A percentile compares a stretch with the other conserved stretches of the same genome.
Evolutionary conservation across 305 asterid genomes (phyloP).

Genomic region (Solanum chacoense): DNA sequence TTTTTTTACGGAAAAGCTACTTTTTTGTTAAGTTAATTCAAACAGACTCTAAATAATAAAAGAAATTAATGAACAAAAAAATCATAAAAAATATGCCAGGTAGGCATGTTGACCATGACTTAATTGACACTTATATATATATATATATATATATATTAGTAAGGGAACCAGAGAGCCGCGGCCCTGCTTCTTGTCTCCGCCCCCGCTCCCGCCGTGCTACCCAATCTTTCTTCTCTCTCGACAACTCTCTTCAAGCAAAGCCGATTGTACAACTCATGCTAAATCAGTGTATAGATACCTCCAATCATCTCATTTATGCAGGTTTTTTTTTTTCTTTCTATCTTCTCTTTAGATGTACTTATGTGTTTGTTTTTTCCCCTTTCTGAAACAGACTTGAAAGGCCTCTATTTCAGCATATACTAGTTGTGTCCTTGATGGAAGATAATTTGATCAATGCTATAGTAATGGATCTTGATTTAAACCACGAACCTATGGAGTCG

Average conservation of each 20-base stretch:
- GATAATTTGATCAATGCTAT: slow-evolving; percentile 40
- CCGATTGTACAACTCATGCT: background rate
- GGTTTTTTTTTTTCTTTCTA: background rate
- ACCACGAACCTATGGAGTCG: slow-evolving; percentile 46
- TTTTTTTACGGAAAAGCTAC: too few species aligned
- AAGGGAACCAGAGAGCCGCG: background rate
- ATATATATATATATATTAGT: background rate
- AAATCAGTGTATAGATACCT: background rate
- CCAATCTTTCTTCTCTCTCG: background rate
- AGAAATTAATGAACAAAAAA: too few species aligned
- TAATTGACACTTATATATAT: background rate
- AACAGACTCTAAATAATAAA: too few species aligned
- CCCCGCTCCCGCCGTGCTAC: background rate
- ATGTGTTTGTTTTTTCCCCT: background rate
- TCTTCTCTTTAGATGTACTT: background rate
- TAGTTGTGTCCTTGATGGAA: slow-evolving; percentile 19
- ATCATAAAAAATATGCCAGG: background rate
- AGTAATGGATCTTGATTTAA: slow-evolving; percentile 57
- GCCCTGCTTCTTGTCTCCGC: background rate
- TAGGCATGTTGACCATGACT: background rate
- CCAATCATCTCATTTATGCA: background rate
- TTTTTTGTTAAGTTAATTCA: too few species aligned
- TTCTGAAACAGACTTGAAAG: background rate
- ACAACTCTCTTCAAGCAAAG: background rate
- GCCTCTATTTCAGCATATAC: background rate